Base-by-base conservation (phyloP, 345 rosid species). In the Populus euphratica region DNA sequence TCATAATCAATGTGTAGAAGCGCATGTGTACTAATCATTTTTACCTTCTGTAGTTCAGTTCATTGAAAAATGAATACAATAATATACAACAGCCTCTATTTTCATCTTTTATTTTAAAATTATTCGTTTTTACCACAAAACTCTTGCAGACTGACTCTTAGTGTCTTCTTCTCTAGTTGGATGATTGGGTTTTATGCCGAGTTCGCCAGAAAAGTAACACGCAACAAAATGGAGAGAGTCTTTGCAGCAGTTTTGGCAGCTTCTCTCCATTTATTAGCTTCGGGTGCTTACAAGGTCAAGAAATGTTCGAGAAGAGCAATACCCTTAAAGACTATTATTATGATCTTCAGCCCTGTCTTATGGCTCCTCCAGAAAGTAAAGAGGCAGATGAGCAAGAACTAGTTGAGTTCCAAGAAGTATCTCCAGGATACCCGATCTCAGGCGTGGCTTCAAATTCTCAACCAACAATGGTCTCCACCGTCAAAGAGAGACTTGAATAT, bases 121-220 rank as follows among this genome's bases (percentile, higher is more conserved):
- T n/a, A 23, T 61, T 59, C 21, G 8, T 18, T 50, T 17, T 50
- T 39, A 4, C 44, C 20, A 12, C 78, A 50, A 23, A 8, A 66
- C 8, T 29, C 16, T 20, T 36, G 7, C 11, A 9, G 64, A 50
- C 66, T 50, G 72, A 35, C 16, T 23, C 54, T 1, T 71, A 35
- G 44, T 44, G 5, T 50, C 61, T 52, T 76, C 20, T 68, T 63
- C 59, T 75, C 59, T 71, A 87, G 88, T 76, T 87, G 81, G 87
- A 86, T 66, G 83, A 87, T 35, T 84, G 86, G 83, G 88, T 85
- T 31, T 72, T 84, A 41, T 84, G 86, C 70, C 83, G 86, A 70
- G 81, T 87, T 8, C 73, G 75, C 29, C 76, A 64, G 65, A 87
- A 83, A 67, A 65, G 39, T 41, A 81, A 67, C 65, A 44, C 39